These are phyloP conservation scores for Colletotrichum tamarilloi DNA, from an alignment of 2,329 filamentous ascomycete species.

Conservation along the genomic window DNA sequence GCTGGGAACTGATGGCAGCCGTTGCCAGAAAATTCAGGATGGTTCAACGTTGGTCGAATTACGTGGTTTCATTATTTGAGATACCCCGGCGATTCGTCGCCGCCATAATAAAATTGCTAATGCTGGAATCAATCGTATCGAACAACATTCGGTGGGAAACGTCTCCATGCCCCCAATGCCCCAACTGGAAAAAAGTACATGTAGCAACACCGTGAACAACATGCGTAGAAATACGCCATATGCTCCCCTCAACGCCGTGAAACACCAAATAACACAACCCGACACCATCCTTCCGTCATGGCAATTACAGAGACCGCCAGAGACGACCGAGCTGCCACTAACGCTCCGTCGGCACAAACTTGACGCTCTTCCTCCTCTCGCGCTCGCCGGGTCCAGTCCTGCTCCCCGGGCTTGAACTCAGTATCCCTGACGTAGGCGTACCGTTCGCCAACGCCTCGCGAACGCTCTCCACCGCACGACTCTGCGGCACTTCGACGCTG, in stretches of 20 bases:
- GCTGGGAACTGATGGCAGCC: slow-evolving; percentile 32
- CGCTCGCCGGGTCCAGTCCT: slow-evolving; percentile 49
- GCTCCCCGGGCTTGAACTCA: slow-evolving; percentile 63
- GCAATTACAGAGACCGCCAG: slow-evolving; percentile 6
- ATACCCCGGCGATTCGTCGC: slow-evolving; percentile 28
- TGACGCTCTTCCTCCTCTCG: slow-evolving; percentile 73
- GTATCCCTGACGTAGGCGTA: slow-evolving; percentile 42
- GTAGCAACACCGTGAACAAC: neutral
- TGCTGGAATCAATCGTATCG: neutral
- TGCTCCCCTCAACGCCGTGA: neutral
- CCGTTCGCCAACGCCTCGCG: slow-evolving; percentile 60
- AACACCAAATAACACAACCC: neutral
- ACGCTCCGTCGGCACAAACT: slow-evolving; percentile 62
- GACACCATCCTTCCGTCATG: neutral
- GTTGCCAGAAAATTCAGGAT: neutral
- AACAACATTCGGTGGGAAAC: neutral
- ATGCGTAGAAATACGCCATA: neutral
- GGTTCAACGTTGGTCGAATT: neutral
- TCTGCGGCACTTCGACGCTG: slow-evolving; percentile 66
- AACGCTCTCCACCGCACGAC: slow-evolving; percentile 69
- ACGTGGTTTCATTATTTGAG: slow-evolving; percentile 27
- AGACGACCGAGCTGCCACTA: slow-evolving; percentile 21
- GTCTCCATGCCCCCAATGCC: neutral
- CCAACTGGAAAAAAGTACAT: neutral
- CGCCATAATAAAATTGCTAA: slow-evolving; percentile 18